Evolutionary conservation across 2,329 filamentous ascomycete genomes (phyloP).

Genomic region (Alternaria triticimaculans): DNA sequence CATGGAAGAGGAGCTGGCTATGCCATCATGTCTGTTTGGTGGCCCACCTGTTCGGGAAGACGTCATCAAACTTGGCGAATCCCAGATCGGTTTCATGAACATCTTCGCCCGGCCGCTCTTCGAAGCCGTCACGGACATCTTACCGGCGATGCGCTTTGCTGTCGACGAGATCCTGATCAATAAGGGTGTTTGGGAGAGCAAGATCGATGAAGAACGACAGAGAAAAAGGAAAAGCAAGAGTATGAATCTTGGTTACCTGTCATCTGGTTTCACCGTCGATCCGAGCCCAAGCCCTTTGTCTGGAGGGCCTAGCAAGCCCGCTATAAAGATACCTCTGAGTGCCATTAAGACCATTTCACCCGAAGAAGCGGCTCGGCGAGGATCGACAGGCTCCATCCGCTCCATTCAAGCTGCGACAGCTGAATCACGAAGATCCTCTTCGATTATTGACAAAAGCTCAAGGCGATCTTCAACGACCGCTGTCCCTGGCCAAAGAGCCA

Average conservation of each 20-base stretch:
- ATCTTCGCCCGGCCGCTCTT: conserved; percentile 94
- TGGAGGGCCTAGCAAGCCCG: conserved; percentile 26
- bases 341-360: conserved; percentile 12
- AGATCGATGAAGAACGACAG: conserved; percentile 69
- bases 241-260: conserved; percentile 30
- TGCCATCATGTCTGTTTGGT: conserved; percentile 84
- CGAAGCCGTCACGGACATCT: conserved; percentile 81
- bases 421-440: conserved; percentile 40
- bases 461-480: conserved; percentile 40
- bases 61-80: conserved; percentile 78
- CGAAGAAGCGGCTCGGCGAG: conserved; percentile 34
- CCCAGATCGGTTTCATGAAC: conserved; percentile 96
- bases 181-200: conserved; percentile 73
- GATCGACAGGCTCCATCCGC: conserved; percentile 36
- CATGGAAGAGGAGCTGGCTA: conserved; percentile 88
- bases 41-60: conserved; percentile 82
- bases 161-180: conserved; percentile 83
- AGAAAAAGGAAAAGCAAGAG: conserved; percentile 50
- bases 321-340: conserved; percentile 13
- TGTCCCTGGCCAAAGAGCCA: conserved; percentile 21
- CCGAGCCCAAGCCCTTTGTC: conserved; percentile 45
- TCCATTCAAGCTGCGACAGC: conserved; percentile 15
- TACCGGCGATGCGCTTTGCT: conserved; percentile 84
- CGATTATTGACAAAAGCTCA: conserved; percentile 36
- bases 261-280: conserved; percentile 33